These are phyloP conservation scores for Penicillium paxilli DNA, from an alignment of 495 filamentous ascomycete species.

Conservation along the genomic window DNA sequence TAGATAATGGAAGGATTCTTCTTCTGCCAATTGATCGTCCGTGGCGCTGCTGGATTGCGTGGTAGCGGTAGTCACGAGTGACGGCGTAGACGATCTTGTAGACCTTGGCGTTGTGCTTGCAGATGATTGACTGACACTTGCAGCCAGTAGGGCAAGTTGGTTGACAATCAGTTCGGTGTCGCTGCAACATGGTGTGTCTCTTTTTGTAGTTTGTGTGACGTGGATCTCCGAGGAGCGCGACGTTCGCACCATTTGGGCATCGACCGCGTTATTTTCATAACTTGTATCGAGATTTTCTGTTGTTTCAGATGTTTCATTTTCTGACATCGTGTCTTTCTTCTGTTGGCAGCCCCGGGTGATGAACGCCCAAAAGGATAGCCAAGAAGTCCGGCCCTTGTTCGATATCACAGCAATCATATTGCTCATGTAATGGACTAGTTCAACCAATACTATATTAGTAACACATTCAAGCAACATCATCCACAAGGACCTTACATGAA, in stretches of 20 bases:
- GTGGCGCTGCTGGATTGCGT: background rate
- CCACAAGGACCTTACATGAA: background rate
- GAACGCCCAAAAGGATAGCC: constrained; percentile 4
- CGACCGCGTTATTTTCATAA: background rate
- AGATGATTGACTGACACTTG: constrained; percentile 10
- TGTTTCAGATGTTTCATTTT: background rate
- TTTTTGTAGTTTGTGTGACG: background rate
- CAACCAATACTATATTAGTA: background rate
- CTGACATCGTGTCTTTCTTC: background rate
- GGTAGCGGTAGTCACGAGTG: background rate
- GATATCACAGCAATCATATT: constrained; percentile 12
- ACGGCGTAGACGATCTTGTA: constrained; percentile 1
- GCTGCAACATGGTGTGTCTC: constrained; percentile 1
- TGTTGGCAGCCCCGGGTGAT: constrained; percentile 4
- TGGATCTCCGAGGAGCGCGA: background rate
- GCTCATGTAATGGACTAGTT: background rate
- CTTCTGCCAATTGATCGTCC: constrained; percentile 11
- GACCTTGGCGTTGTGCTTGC: background rate
- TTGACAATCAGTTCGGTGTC: constrained; percentile 18
- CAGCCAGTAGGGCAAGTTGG: constrained; percentile 16
- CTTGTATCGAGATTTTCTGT: background rate
- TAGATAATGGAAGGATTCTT: constrained; percentile 28
- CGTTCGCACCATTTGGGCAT: background rate
- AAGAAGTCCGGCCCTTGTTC: constrained; percentile 3
- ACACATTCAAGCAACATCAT: background rate